Conservation (phyloP, 805 yeast species). For the Wickerhamiella galacta region DNA sequence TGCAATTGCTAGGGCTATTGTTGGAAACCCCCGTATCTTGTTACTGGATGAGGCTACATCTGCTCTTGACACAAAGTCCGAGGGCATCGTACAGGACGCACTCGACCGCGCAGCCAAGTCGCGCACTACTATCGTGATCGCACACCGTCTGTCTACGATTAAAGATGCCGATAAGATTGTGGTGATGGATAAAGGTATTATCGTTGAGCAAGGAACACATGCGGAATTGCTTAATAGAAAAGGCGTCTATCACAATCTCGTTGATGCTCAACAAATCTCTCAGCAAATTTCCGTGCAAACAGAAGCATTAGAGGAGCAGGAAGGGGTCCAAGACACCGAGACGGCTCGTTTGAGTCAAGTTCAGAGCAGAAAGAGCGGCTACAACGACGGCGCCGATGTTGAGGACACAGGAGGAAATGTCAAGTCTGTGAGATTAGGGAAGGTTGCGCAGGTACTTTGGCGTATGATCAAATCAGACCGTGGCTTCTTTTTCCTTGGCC, state of each 20-base stretch:
- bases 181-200: constrained; percentile 29
- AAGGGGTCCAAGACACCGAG: background rate
- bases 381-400: background rate
- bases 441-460: no score
- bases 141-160: constrained; percentile 32
- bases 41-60: constrained; percentile 45
- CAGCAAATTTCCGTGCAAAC: constrained; percentile 11
- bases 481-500: constrained; percentile 19
- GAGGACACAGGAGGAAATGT: no score
- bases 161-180: constrained; percentile 30
- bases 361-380: background rate
- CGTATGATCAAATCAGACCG: no score
- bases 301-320: background rate
- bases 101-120: constrained; percentile 8
- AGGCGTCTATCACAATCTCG: constrained; percentile 16
- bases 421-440: no score
- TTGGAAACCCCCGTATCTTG: constrained; percentile 38
- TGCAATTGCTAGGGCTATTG: constrained; percentile 48
- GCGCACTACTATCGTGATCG: constrained; percentile 32
- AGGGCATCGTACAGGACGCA: constrained; percentile 20
- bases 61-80: constrained; percentile 29
- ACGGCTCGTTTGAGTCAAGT: background rate
- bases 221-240: constrained; percentile 15
- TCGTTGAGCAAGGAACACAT: constrained; percentile 26
- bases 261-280: constrained; percentile 18